phyloP scores from a whole-genome alignment of 345 rosid genomes.

The Gossypium anomalum region DNA sequence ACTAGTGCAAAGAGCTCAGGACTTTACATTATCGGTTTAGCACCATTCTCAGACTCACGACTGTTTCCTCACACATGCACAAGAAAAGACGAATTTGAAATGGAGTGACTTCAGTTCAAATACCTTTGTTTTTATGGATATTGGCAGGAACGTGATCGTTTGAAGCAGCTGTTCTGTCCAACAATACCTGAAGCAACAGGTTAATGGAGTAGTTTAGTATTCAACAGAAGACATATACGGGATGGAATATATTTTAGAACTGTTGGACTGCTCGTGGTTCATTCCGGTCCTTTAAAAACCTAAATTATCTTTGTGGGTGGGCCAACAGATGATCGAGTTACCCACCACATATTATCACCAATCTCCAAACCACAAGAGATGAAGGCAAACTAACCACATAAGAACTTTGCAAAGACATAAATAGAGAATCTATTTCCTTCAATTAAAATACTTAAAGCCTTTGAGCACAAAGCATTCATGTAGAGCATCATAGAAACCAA shows the following conservation, averaged over 20 bases:
- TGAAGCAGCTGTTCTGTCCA: conserved; percentile 34
- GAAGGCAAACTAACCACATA: neutral
- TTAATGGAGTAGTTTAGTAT: neutral
- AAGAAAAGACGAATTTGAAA: neutral
- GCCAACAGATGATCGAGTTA: neutral
- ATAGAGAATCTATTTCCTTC: neutral
- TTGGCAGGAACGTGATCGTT: conserved; percentile 32
- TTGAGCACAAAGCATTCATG: neutral
- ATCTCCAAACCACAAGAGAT: neutral
- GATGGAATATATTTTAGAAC: neutral
- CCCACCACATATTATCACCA: neutral
- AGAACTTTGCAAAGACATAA: neutral
- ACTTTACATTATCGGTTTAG: neutral
- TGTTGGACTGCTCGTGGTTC: neutral
- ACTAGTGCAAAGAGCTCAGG: neutral
- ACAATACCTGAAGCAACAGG: conserved; percentile 26
- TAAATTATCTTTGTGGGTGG: neutral
- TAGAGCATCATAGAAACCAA: neutral
- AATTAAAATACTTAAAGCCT: neutral
- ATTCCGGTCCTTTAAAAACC: neutral
- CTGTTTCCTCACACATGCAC: neutral
- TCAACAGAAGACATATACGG: neutral
- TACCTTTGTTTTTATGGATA: conserved; percentile 47
- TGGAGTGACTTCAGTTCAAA: neutral
- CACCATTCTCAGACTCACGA: neutral